phyloP scores from a whole-genome alignment of 2,329 filamentous ascomycete genomes.

The Aspergillus pseudonomiae region DNA sequence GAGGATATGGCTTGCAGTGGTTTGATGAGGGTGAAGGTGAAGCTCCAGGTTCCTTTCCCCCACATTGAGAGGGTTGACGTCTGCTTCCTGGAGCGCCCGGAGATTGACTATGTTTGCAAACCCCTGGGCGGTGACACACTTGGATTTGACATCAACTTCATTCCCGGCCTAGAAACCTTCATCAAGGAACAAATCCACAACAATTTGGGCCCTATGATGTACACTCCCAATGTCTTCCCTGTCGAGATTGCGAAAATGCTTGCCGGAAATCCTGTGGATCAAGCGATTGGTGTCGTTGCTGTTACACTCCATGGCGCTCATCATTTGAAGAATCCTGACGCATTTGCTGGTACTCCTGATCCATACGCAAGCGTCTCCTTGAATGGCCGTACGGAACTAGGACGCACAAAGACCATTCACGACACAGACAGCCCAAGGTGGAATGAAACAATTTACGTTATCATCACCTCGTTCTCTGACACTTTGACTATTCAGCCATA shows the following conservation, averaged over 20 bases:
- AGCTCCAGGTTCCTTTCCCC: conserved; percentile 93
- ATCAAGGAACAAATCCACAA: conserved; percentile 96
- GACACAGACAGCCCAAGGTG: conserved; percentile 87
- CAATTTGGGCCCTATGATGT: conserved; percentile 96
- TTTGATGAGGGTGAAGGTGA: conserved; percentile 95
- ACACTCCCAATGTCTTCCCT: conserved; percentile 94
- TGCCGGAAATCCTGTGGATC: conserved; percentile 88
- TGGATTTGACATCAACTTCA: conserved; percentile 98
- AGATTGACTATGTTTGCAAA: conserved; percentile 97
- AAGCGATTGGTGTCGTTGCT: conserved; percentile 91
- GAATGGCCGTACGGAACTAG: conserved; percentile 79
- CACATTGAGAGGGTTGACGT: conserved; percentile 94
- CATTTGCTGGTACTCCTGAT: conserved; percentile 87
- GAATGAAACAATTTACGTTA: conserved; percentile 96
- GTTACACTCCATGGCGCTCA: conserved; percentile 89
- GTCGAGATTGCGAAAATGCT: conserved; percentile 99
- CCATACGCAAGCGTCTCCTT: conserved; percentile 85
- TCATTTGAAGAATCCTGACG: conserved; percentile 92
- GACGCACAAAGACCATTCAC: conserved; percentile 82
- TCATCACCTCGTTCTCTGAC: conserved; percentile 89
- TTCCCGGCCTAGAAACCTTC: conserved; percentile 89
- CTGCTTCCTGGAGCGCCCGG: conserved; percentile 86
- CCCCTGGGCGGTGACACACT: conserved; percentile 93
- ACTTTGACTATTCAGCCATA: conserved; percentile 80
- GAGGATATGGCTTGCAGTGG: conserved; percentile 97